Evolutionary conservation across 306 rosid species (phyloP), one percentile per base, ranked within the genome.

Genomic region (Senna siamea): DNA sequence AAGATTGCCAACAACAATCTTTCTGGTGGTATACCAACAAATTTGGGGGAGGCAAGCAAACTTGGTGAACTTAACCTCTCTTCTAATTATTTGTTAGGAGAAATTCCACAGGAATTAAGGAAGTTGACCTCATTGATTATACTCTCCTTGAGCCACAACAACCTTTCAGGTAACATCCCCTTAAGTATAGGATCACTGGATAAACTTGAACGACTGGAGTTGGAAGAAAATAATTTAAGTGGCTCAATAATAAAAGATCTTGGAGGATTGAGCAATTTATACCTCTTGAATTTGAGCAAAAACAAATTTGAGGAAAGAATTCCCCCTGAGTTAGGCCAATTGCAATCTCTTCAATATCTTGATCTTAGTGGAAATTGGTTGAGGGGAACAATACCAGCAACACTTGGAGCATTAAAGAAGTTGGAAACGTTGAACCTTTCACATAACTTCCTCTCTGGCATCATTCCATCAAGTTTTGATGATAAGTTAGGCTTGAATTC

Each of bases 361-460:
- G 85, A 81, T 73, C 76, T 77, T 1, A 67, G 82, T 60, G 34
- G 52, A 1, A 81, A 77, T 11, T 8, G 19, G 5, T 70, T 77
- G 28, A 20, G 0, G 0, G 44, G 62, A 5, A 50, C 35, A n/a
- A 59, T 81, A 7, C 82, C 85, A 32, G 9, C 55, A 59, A 34
- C 11, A 15, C 57, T 77, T 30, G 85, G 85, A 14, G 10, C 9
- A 3, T 46, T 77, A 26, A 18, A 12, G 11, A 41, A 2, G 17
- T 68, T 82, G 34, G 0, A 0, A 9, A 52, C 5, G 19, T 18
- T 52, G 30, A 52, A 52, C 5, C 30, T 52, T 4, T 52, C 77
- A 73, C 58, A 7, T 13, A 78, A 82, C 9, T 14, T 22, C 26
- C 61, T 81, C 41, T 66, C 62, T 17, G 76, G 79, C 55, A 51